Evolutionary conservation across 1,284 basidiomycete species (phyloP), one percentile per base, ranked within the genome.

Genomic region (Cutaneotrichosporon sp.): DNA sequence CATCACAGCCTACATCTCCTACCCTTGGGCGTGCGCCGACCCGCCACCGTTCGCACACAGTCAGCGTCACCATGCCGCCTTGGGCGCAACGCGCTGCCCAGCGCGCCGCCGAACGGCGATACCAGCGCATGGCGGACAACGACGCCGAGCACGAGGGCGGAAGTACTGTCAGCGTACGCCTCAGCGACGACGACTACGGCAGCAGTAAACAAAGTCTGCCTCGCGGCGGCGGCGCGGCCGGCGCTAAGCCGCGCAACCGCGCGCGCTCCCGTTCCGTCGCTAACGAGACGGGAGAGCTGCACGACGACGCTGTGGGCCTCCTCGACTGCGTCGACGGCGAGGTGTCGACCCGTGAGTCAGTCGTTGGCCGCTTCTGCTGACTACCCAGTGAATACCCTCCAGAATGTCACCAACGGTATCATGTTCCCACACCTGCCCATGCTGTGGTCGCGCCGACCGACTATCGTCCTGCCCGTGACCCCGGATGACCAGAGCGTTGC

Each of bases 341-440:
- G 18, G 68, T 73, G 5, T 61, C 69, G 1, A 73, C 69, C 3
- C 62, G 69, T 72, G 26, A 49, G 64, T 63, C 7, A 8, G 5
- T n/a, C 0, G 14, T 46, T 17, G 10, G n/a, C n/a, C n/a, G n/a
- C n/a, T n/a, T n/a, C 30, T 43, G 33, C 49, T 35, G 22, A 46
- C 42, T n/a, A n/a, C 1, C 14, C 49, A 67, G 73, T 76, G 13
- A 70, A 70, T 49, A 65, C 71, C 40, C 58, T 76, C 5, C 74
- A 76, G 57, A 73, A 76, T 50, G 62, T 72, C 34, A 69, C 72
- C 8, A 76, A 76, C 53, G 64, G 62, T 2, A 65, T 76, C 51
- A 56, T 76, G 46, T 61, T 74, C n/a, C 74, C 74, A 2, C 62
- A 73, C 51, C 55, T 74, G 23, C 74, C 74, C 0, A 46, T 52